phyloP scores from a whole-genome alignment of 129 eudicot species.

The Arctium lappa region DNA sequence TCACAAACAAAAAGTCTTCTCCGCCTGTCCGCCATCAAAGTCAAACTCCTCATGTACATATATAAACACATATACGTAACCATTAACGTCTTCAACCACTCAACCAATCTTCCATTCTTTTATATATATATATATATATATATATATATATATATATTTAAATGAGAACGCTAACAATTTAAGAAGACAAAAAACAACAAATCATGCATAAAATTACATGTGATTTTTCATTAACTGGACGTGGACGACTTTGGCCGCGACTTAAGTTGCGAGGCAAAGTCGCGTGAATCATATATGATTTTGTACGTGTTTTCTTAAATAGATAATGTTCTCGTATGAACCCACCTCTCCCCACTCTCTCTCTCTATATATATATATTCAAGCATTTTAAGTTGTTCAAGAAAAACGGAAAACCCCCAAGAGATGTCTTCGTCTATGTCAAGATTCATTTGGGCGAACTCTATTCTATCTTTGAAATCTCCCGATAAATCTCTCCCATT shows the following conservation, averaged over 20 bases:
- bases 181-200: too few relatives aligned
- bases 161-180: too few relatives aligned
- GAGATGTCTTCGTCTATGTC: slow-evolving; percentile 24
- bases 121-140: background rate
- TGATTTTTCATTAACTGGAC: too few relatives aligned
- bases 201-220: too few relatives aligned
- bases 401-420: background rate
- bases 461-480: background rate
- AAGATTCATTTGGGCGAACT: background rate
- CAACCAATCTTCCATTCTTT: slow-evolving; percentile 19
- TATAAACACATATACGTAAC: slow-evolving; percentile 16
- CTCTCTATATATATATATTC: background rate
- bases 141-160: background rate
- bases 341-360: too few relatives aligned
- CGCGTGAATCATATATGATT: too few relatives aligned
- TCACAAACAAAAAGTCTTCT: background rate
- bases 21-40: background rate
- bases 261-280: too few relatives aligned
- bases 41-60: slow-evolving; percentile 10
- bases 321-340: too few relatives aligned
- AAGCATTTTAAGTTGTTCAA: slow-evolving; percentile 2
- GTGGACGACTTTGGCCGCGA: too few relatives aligned
- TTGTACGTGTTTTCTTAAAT: too few relatives aligned
- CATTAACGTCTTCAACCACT: background rate
- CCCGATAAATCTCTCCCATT: background rate